Percentiles rank a stretch among this genome's conserved stretches.
phyloP scores from a whole-genome alignment of 192 early-diverging fungal genomes.

The Hyaloraphidium curvatum region DNA sequence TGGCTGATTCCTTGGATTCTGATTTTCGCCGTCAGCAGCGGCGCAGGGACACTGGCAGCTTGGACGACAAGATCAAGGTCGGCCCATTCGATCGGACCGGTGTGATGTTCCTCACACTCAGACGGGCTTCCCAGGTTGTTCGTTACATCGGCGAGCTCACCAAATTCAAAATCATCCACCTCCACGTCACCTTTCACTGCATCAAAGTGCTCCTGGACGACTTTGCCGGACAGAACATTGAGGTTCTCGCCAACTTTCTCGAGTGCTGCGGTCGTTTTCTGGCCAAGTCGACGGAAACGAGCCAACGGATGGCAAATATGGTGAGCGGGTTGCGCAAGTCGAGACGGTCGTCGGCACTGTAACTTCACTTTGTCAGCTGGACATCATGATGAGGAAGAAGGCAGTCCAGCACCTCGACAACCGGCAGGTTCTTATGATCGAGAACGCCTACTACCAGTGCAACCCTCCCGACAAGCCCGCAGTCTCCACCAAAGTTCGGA shows the following conservation, averaged over 20 bases:
- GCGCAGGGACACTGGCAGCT: conserved; percentile 36
- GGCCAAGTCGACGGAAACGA: conserved; percentile 53
- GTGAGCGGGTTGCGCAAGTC: conserved; percentile 13
- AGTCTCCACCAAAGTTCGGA: conserved; percentile 43
- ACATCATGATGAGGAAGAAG: conserved; percentile 83
- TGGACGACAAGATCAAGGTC: neutral
- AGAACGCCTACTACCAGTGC: conserved; percentile 78
- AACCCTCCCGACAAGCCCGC: conserved; percentile 52
- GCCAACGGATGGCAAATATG: conserved; percentile 42
- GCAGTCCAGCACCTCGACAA: conserved; percentile 64
- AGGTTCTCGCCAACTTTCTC: conserved; percentile 57
- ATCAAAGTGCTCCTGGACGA: conserved; percentile 72
- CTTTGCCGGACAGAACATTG: conserved; percentile 66
- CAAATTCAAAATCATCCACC: conserved; percentile 76
- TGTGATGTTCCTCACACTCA: neutral
- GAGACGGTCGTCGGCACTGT: too few species aligned
- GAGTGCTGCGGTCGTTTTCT: conserved; percentile 83
- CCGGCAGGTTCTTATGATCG: conserved; percentile 68
- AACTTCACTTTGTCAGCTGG: too few species aligned
- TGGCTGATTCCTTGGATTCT: conserved; percentile 51
- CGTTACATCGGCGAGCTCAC: conserved; percentile 77
- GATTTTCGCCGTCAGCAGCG: conserved; percentile 51
- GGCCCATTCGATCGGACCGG: neutral
- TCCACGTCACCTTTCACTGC: conserved; percentile 63
- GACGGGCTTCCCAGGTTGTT: too few species aligned